Percentiles rank a stretch among this genome's conserved stretches.
Conservation (phyloP, 352 stramenopile genomes). For the Pythium dissimile region DNA sequence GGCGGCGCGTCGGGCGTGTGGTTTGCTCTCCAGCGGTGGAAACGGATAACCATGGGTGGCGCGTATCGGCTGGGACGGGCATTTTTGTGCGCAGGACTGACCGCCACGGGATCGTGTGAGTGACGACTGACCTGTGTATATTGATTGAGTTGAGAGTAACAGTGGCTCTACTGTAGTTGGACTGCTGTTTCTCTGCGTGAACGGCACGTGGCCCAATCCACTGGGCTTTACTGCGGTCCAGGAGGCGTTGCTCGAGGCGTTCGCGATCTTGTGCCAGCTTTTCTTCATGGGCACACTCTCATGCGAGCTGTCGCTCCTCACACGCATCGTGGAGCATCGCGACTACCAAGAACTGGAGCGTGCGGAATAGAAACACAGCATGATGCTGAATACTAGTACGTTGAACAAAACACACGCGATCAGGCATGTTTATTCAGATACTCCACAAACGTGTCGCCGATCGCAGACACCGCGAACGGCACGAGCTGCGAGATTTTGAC, state of each 20-base stretch:
- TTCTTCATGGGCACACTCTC: conserved; percentile 85
- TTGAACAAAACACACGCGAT: neutral
- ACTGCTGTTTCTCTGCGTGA: conserved; percentile 78
- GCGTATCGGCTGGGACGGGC: conserved; percentile 49
- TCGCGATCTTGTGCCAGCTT: conserved; percentile 84
- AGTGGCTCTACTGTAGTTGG: conserved; percentile 34
- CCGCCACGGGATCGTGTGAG: conserved; percentile 64
- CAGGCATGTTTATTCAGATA: conserved; percentile 75
- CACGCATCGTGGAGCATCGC: conserved; percentile 50
- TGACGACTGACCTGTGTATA: too few relatives aligned
- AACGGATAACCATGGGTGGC: conserved; percentile 39
- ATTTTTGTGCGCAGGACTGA: conserved; percentile 45
- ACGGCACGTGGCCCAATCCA: conserved; percentile 74
- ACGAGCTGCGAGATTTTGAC: conserved; percentile 73
- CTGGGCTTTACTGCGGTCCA: conserved; percentile 76
- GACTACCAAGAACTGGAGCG: conserved; percentile 64
- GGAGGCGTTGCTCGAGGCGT: conserved; percentile 79
- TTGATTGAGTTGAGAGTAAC: neutral
- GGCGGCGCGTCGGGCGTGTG: conserved; percentile 11
- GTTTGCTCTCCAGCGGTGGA: conserved; percentile 43
- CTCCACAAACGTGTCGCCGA: conserved; percentile 68
- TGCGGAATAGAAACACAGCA: conserved; percentile 36
- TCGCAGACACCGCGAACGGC: conserved; percentile 44
- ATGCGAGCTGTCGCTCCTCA: conserved; percentile 62
- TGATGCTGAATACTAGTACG: too few relatives aligned